Evolutionary conservation across 768 basidiomycete genomes (phyloP).

Genomic region (Psilocybe cyanescens): DNA sequence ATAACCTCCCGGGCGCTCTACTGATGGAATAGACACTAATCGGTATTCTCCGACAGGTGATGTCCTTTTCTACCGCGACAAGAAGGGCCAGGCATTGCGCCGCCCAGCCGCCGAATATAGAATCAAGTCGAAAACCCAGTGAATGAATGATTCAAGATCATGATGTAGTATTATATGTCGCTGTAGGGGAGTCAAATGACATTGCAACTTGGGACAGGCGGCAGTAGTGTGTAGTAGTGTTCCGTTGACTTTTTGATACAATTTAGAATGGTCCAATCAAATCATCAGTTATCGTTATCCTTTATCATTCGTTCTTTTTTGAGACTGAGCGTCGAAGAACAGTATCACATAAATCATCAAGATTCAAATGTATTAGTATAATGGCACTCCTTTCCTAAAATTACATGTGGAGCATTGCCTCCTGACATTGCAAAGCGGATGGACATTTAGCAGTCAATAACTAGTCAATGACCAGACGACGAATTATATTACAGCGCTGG

Average conservation of each 20-base stretch:
- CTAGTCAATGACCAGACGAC: too few relatives aligned
- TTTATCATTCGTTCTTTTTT: too few relatives aligned
- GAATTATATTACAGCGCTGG: background rate
- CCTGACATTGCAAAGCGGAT: too few relatives aligned
- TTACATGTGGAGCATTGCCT: too few relatives aligned
- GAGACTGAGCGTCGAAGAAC: too few relatives aligned
- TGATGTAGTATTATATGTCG: background rate
- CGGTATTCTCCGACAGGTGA: conserved; percentile 31
- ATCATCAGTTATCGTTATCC: background rate
- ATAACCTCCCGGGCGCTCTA: background rate
- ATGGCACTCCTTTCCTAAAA: too few relatives aligned
- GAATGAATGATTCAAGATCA: background rate
- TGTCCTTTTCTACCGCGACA: conserved; percentile 50
- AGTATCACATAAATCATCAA: too few relatives aligned
- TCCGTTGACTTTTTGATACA: background rate
- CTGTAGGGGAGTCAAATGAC: background rate
- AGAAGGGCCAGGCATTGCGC: conserved; percentile 39
- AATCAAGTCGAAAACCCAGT: conserved; percentile 18
- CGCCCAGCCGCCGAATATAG: conserved; percentile 32
- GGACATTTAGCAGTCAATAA: too few relatives aligned
- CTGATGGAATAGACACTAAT: background rate
- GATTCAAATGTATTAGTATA: too few relatives aligned
- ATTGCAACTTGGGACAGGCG: background rate
- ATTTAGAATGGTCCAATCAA: background rate
- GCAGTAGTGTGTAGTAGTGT: background rate